A percentile compares a stretch with the other conserved stretches of the same genome.
phyloP scores from a whole-genome alignment of 2,329 filamentous ascomycete species.

The Aspergillus tamarii region DNA sequence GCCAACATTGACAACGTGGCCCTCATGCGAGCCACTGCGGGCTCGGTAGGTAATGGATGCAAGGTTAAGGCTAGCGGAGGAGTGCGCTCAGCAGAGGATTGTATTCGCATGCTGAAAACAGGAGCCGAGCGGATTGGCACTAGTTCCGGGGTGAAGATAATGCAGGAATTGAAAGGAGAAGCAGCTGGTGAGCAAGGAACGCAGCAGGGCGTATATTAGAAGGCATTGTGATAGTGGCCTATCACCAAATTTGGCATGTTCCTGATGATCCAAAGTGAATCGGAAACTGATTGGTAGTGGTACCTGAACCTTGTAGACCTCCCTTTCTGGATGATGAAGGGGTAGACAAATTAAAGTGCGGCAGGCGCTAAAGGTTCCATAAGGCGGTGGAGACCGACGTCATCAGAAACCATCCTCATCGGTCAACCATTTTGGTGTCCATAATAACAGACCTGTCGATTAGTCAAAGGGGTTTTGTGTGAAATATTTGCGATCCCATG shows the following conservation, averaged over 20 bases:
- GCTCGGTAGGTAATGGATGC: constrained; percentile 46
- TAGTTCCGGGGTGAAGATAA: constrained; percentile 59
- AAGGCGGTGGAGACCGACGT: constrained; percentile 14
- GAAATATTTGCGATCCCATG: constrained; percentile 5
- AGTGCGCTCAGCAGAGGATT: constrained; percentile 54
- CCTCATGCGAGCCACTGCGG: constrained; percentile 56
- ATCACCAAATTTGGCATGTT: not conserved
- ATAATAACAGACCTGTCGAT: not conserved
- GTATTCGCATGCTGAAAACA: constrained; percentile 57
- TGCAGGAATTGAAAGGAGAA: constrained; percentile 45
- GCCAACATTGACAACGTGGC: constrained; percentile 57
- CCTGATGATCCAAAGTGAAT: not conserved
- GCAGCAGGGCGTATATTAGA: not conserved
- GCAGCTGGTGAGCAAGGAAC: constrained; percentile 10
- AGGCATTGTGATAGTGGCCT: not conserved
- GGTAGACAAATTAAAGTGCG: constrained; percentile 7
- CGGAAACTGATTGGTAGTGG: not conserved
- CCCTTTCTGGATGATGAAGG: not conserved
- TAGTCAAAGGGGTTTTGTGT: not conserved
- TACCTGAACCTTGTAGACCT: not conserved
- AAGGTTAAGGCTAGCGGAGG: constrained; percentile 64
- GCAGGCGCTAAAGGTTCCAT: not conserved
- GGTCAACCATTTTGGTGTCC: constrained; percentile 6
- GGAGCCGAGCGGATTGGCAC: constrained; percentile 61
- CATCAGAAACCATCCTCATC: constrained; percentile 13